Evolutionary conservation across 116 monocot genomes (phyloP).

Genomic region (Zostera marina): DNA sequence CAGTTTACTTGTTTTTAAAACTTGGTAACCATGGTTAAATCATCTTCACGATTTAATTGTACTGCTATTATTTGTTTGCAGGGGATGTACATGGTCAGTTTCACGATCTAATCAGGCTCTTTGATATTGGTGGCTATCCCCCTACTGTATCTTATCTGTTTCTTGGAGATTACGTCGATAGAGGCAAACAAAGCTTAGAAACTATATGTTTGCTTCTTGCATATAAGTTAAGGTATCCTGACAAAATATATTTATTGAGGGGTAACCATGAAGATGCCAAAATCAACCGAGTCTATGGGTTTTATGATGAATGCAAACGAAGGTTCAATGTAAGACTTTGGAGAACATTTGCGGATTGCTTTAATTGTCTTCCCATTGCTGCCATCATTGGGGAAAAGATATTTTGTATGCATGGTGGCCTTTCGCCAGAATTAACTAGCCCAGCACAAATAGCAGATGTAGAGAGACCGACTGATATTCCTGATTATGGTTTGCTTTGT

Average conservation of each 20-base stretch:
- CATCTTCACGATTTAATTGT: neutral
- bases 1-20: neutral
- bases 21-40: neutral
- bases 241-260: slow-evolving; percentile 11
- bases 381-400: slow-evolving; percentile 15
- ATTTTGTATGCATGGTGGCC: slow-evolving; percentile 25
- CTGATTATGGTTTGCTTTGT: slow-evolving; percentile 20
- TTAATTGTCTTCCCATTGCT: slow-evolving; percentile 20
- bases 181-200: slow-evolving; percentile 21
- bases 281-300: slow-evolving; percentile 21
- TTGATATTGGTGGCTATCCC: slow-evolving; percentile 13
- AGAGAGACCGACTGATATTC: slow-evolving; percentile 14
- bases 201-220: slow-evolving; percentile 26
- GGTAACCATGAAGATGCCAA: slow-evolving; percentile 27
- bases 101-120: slow-evolving; percentile 15
- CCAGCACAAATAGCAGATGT: slow-evolving; percentile 14
- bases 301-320: slow-evolving; percentile 24
- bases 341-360: slow-evolving; percentile 20
- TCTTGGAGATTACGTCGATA: slow-evolving; percentile 22
- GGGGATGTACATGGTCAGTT: slow-evolving; percentile 23
- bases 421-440: slow-evolving; percentile 17
- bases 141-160: slow-evolving; percentile 15
- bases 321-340: slow-evolving; percentile 22
- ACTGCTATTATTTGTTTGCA: slow-evolving; percentile 4
- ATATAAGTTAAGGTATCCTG: slow-evolving; percentile 21